These are phyloP conservation scores for Kodamaea jinghongensis DNA, from an alignment of 805 yeast species.

Conservation along the genomic window DNA sequence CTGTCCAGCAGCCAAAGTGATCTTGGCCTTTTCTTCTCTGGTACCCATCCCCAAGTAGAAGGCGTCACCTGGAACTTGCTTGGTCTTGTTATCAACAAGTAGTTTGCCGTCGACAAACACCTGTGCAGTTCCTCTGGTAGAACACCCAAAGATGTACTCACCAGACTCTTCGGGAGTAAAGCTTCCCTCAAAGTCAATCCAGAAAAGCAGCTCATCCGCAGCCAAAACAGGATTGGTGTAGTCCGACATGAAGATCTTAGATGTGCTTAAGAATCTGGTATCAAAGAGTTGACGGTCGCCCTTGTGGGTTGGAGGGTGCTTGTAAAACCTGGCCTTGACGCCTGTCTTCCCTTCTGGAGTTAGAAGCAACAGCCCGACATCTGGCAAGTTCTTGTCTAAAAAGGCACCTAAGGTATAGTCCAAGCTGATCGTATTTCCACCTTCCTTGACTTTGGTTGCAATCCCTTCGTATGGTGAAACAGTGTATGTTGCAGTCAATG, in stretches of 20 bases:
- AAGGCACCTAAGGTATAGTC: slow-evolving; percentile 34
- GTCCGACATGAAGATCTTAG: slow-evolving; percentile 18
- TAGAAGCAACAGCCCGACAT: slow-evolving; percentile 20
- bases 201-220: slow-evolving; percentile 27
- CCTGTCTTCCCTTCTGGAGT: slow-evolving; percentile 27
- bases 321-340: slow-evolving; percentile 23
- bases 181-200: slow-evolving; percentile 42
- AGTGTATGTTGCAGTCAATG: slow-evolving; percentile 46
- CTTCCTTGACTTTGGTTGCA: slow-evolving; percentile 22
- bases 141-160: slow-evolving; percentile 50
- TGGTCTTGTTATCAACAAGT: slow-evolving; percentile 54
- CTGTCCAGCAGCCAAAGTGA: slow-evolving; percentile 42
- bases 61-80: slow-evolving; percentile 47
- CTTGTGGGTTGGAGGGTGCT: slow-evolving; percentile 19
- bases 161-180: slow-evolving; percentile 49
- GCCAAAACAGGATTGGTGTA: slow-evolving; percentile 17
- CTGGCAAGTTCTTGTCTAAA: slow-evolving; percentile 31
- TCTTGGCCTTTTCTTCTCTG: slow-evolving; percentile 42
- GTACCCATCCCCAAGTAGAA: slow-evolving; percentile 56
- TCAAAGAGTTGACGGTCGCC: slow-evolving; percentile 24
- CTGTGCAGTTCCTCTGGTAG: slow-evolving; percentile 54
- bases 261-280: slow-evolving; percentile 14
- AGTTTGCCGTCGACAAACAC: slow-evolving; percentile 51
- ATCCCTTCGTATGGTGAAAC: slow-evolving; percentile 51
- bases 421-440: slow-evolving; percentile 18